Evolutionary conservation across 192 early-diverging fungal species (phyloP), one percentile per base, ranked within the genome.

Genomic region (Kappamyces sp.): DNA sequence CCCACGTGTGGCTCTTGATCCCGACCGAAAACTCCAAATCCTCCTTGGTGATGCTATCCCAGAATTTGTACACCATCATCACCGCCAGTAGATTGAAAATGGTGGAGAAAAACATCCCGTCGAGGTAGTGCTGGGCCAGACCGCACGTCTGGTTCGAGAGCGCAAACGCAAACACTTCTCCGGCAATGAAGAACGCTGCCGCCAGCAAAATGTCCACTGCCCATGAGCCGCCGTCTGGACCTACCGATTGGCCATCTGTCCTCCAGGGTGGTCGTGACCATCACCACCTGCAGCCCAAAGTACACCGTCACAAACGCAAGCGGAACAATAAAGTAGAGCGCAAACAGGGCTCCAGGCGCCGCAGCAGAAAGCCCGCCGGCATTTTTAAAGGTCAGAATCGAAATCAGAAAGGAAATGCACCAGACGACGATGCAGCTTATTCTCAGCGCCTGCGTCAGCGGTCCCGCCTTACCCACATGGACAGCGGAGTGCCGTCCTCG

Each of bases 21-120:
- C 87, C 87, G 39, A 92, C 90, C 5, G 84, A 83, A 67, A 95
- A 98, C 75, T 98, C 95, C 40, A 97, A 79, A 64, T 97, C 95
- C 66, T 98, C 95, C 79, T 97, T 96, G 42, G 95, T 98, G 69
- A 98, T 97, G 35, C 86, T 88, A 69, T 98, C 95, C 95, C 95
- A 98, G 78, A 92, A 98, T 78, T 98, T 98, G 86, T 97, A 98
- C 1, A 97, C 88, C 91, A 98, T 94, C 95, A 98, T 97, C 48
- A 98, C 92, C 40, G 86, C 85, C 58, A 98, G 74, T 44, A 98
- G 74, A 9, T 87, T 91, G 62, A 86, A 86, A 39, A 94, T 92
- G 3, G 86, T 86, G 15, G 89, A 89, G 81, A 97, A 96, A 84
- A 98, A 98, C 75, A 98, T 74, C 42, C 95, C 95, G 69, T 98